Conservation (phyloP, 2,329 filamentous ascomycete species). For the Fusarium aywerte region DNA sequence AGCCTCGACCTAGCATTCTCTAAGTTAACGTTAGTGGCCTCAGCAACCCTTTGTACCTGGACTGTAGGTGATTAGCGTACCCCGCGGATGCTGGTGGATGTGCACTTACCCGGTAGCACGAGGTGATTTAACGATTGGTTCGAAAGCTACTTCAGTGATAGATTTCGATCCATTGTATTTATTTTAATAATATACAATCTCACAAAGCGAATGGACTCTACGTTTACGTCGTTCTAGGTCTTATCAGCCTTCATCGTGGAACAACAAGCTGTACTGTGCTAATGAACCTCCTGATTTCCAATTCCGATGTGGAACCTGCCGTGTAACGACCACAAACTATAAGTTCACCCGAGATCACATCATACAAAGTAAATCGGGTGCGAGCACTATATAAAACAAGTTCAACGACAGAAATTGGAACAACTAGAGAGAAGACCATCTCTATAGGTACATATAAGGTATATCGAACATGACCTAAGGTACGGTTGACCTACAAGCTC, state of each 20-base stretch:
- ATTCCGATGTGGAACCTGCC: not conserved
- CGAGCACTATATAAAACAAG: not conserved
- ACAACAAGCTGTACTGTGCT: not conserved
- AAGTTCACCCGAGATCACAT: not conserved
- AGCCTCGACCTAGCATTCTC: not conserved
- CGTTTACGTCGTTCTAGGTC: not conserved
- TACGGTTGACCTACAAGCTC: too few species aligned
- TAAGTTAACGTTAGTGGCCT: slow-evolving; percentile 7
- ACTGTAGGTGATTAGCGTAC: not conserved
- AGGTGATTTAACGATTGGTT: not conserved
- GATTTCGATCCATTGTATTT: too few species aligned
- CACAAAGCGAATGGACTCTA: too few species aligned
- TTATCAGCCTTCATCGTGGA: not conserved
- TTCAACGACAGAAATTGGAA: not conserved
- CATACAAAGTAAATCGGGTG: not conserved
- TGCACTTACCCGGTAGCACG: slow-evolving; percentile 13
- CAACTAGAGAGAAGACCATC: too few species aligned
- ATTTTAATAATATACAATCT: not conserved
- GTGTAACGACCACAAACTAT: not conserved
- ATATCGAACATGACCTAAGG: too few species aligned
- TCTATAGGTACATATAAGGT: too few species aligned
- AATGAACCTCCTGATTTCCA: not conserved
- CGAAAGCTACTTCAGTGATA: not conserved
- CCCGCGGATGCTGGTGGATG: not conserved
- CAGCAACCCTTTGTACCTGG: not conserved